Percentiles rank a stretch among this genome's conserved stretches.
Evolutionary conservation across 768 basidiomycete genomes (phyloP).

Genomic region (Russula sp.): DNA sequence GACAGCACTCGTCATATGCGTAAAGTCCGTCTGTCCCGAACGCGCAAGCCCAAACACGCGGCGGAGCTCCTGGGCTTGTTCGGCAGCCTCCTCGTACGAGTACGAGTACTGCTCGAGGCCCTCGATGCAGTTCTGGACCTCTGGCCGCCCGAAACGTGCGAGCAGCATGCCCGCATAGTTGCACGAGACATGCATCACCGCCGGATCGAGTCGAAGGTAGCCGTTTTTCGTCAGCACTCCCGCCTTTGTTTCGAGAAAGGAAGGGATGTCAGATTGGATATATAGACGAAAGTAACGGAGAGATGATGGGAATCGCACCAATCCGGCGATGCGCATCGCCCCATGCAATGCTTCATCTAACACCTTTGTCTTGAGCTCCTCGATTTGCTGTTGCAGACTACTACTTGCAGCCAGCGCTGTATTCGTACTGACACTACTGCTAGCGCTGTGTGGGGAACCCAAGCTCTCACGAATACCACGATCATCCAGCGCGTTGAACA

Average conservation of each 20-base stretch:
- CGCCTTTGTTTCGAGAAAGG: constrained; percentile 36
- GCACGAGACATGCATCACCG: constrained; percentile 83
- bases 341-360: constrained; percentile 79
- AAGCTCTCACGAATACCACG: constrained; percentile 68
- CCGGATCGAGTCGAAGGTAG: constrained; percentile 83
- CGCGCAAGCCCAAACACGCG: constrained; percentile 39
- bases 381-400: constrained; percentile 39
- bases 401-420: constrained; percentile 31
- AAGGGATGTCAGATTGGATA: background rate
- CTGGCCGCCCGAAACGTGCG: constrained; percentile 74
- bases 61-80: constrained; percentile 61
- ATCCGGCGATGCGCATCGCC: constrained; percentile 80
- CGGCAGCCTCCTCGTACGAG: constrained; percentile 80
- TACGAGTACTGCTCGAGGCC: constrained; percentile 85
- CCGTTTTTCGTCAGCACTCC: constrained; percentile 81
- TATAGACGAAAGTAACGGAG: background rate
- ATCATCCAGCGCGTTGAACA: constrained; percentile 78
- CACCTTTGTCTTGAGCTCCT: constrained; percentile 59
- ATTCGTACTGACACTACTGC: constrained; percentile 27
- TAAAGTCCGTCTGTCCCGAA: constrained; percentile 32
- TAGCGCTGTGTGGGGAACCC: constrained; percentile 39
- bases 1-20: constrained; percentile 36
- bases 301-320: constrained; percentile 41
- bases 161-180: constrained; percentile 79
- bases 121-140: constrained; percentile 75